Evolutionary conservation across 768 basidiomycete species (phyloP), one percentile per base, ranked within the genome.

Genomic region (Suillus alpinus): DNA sequence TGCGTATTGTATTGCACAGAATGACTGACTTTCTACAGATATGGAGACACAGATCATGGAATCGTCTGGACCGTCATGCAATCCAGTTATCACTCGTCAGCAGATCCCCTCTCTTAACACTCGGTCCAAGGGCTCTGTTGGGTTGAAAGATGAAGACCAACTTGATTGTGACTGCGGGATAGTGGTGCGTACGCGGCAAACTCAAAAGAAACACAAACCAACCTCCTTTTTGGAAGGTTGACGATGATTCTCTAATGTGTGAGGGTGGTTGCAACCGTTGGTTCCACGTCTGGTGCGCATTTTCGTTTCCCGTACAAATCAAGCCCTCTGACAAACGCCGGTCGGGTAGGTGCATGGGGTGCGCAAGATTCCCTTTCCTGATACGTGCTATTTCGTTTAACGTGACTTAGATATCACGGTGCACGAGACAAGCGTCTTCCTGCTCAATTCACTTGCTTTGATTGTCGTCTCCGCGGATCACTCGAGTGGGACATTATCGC

Each of bases 91-190:
- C 6, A 26, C 53, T 41, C 20, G 9, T 46, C n/a, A n/a, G 9
- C 43, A 44, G 20, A 40, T 29, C 9, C 34, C 37, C 34, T n/a
- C 3, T 36, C 51, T 39, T 18, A 57, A 67, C 36, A 43, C 32
- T 18, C 60, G 63, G 14, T 29, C 53, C 62, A 66, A 53, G 59
- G 58, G 59, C 47, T 43, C 58, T 47, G 61, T 63, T 40, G 49
- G 41, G 23, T 56, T 60, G 40, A 68, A 67, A 37, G 70, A 66
- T 10, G 80, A 82, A 62, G 74, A 73, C 10, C 80, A 75, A 3
- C 64, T 88, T 26, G 74, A 85, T n/a, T 92, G 91, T 65, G 87
- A 89, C 63, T 93, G 91, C 66, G 86, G 82, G 6, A 79, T 89
- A 58, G 63, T 62, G 55, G 91, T 89, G 69, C 55, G 76, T 69